phyloP scores from a whole-genome alignment of 2,329 filamentous ascomycete genomes.

The Aureobasidium namibiae region DNA sequence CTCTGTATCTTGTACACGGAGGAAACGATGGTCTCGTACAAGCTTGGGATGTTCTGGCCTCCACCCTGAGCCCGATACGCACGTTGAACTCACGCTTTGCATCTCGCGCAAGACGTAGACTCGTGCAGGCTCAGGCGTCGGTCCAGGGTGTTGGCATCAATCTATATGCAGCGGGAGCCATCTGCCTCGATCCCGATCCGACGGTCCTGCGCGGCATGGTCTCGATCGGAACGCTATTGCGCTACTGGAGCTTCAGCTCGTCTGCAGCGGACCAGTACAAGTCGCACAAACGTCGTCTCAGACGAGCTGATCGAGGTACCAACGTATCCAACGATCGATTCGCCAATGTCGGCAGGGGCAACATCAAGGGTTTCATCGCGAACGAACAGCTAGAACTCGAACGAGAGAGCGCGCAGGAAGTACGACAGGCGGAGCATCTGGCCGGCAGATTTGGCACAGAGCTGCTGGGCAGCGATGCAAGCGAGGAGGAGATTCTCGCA shows the following conservation, averaged over 20 bases:
- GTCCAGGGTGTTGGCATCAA: slow-evolving; percentile 62
- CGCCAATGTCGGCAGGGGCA: slow-evolving; percentile 55
- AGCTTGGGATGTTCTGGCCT: slow-evolving; percentile 92
- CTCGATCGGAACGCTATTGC: slow-evolving; percentile 75
- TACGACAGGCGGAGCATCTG: slow-evolving; percentile 61
- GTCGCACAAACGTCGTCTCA: slow-evolving; percentile 68
- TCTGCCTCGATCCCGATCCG: slow-evolving; percentile 80
- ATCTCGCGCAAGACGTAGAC: slow-evolving; percentile 70
- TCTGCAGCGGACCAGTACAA: slow-evolving; percentile 62
- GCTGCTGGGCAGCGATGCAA: slow-evolving; percentile 49
- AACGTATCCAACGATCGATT: slow-evolving; percentile 53
- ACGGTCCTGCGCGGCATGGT: slow-evolving; percentile 79
- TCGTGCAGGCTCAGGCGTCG: slow-evolving; percentile 58
- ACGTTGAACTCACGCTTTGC: slow-evolving; percentile 82
- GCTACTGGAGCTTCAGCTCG: slow-evolving; percentile 94
- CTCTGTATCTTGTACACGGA: slow-evolving; percentile 83
- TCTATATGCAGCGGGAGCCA: slow-evolving; percentile 73
- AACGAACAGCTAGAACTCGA: slow-evolving; percentile 78
- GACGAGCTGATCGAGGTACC: slow-evolving; percentile 58
- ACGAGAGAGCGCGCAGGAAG: slow-evolving; percentile 58
- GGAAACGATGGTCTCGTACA: slow-evolving; percentile 93
- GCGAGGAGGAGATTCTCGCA: slow-evolving; percentile 54
- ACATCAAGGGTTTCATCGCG: slow-evolving; percentile 72
- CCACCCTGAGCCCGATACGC: slow-evolving; percentile 65
- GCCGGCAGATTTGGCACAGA: slow-evolving; percentile 78